phyloP scores from a whole-genome alignment of 1,284 basidiomycete genomes.

The Heliocybe sulcata region DNA sequence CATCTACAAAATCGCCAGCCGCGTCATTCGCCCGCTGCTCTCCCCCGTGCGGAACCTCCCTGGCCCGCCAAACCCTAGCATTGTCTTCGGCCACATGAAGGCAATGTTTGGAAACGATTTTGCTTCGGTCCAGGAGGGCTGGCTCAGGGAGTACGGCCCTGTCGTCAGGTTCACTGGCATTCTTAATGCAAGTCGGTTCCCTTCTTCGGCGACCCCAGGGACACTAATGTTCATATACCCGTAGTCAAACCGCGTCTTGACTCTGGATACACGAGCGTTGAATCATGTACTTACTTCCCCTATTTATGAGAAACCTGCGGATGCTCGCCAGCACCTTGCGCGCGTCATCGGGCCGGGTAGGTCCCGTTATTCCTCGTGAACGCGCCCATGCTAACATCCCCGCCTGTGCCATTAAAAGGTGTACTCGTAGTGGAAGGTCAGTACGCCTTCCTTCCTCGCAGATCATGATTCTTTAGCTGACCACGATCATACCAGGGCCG shows the following conservation, averaged over 20 bases:
- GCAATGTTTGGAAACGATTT: conserved; percentile 10
- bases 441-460: background rate
- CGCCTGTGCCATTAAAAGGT: conserved; percentile 14
- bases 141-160: conserved; percentile 15
- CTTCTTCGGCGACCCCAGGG: background rate
- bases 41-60: conserved; percentile 18
- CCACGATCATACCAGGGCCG: conserved; percentile 14
- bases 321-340: conserved; percentile 13
- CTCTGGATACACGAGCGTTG: conserved; percentile 26
- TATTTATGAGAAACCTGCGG: conserved; percentile 25
- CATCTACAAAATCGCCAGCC: background rate
- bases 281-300: conserved; percentile 26
- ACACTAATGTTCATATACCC: background rate
- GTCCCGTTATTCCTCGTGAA: conserved; percentile 7
- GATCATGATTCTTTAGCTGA: background rate
- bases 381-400: background rate
- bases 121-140: conserved; percentile 12
- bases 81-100: conserved; percentile 14
- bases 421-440: conserved; percentile 31
- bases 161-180: conserved; percentile 7
- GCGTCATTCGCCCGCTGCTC: background rate
- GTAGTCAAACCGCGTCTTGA: conserved; percentile 15
- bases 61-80: conserved; percentile 15
- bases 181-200: conserved; percentile 5
- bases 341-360: conserved; percentile 19